phyloP scores from a whole-genome alignment of 2,329 filamentous ascomycete species.

The Venturia effusa region DNA sequence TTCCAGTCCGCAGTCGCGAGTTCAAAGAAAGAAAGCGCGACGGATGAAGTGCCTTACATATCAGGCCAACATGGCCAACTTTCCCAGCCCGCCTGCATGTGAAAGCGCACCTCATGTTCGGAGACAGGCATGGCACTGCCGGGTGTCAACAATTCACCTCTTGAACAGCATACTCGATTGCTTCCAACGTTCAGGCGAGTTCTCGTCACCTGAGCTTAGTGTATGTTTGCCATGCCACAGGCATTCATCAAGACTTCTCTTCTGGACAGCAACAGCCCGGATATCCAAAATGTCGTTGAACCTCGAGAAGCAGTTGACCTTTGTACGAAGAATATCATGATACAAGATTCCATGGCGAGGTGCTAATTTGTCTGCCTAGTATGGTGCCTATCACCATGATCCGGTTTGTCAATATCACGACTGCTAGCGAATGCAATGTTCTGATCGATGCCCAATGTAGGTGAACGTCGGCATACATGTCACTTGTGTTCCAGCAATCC shows the following conservation, averaged over 20 bases:
- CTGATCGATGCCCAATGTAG: conserved; percentile 24
- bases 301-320: conserved; percentile 70
- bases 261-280: neutral
- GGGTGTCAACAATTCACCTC: neutral
- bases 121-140: neutral
- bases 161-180: neutral
- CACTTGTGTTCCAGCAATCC: conserved; percentile 64
- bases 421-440: neutral
- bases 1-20: neutral
- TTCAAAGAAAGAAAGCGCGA: neutral
- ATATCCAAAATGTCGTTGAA: conserved; percentile 47
- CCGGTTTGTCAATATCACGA: conserved; percentile 32
- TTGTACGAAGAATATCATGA: conserved; percentile 46
- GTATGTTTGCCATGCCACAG: neutral
- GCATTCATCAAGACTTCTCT: neutral
- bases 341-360: conserved; percentile 13
- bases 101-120: neutral
- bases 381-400: conserved; percentile 76
- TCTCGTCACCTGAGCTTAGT: neutral
- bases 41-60: neutral
- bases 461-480: conserved; percentile 72
- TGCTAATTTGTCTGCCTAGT: conserved; percentile 38
- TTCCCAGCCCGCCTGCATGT: too few relatives aligned
- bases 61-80: neutral
- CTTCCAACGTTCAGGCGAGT: neutral